Base-by-base conservation (phyloP, 2,329 filamentous ascomycete genomes). In the Fusarium scirpi region DNA sequence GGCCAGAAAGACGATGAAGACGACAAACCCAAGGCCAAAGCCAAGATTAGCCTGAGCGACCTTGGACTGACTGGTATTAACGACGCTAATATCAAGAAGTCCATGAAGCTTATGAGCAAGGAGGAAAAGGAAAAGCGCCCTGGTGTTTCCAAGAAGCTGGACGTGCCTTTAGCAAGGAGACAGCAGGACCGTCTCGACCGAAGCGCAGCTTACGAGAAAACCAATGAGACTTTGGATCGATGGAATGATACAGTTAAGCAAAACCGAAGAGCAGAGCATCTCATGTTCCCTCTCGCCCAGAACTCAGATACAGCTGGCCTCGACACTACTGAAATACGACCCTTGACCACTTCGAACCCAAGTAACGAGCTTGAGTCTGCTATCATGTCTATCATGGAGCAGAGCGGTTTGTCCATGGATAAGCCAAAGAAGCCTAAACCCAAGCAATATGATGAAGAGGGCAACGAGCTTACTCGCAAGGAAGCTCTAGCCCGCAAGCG, bases 181-280 rank as follows among this genome's bases (percentile, higher is more conserved):
- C 92, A 97, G 74, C 95, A 98, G 79, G 94, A 94, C 77, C 90
- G 90, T 52, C 82, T 98, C 18, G 91, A 97, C 76, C 92, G 96
- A 54, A 85, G 85, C 55, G 94, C 90, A 25, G 96, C 96, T 5
- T 97, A 94, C 74, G 90, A 94, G 38, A 94, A 97, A 84, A 94
- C 94, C 53, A 97, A 97, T 76, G 91, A 98, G 80, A 95, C 94
- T 0, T 85, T 99, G 27, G 90, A 93, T 69, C 90, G 94, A 74
- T 99, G 96, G 96, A 91, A 91, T 32, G 95, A 98, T 65, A 98
- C 96, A 0, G 94, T 99, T 76, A 97, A 98, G 82, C 90, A 93
- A 32, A 98, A 98, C 80, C 91, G 96, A 64, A 88, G 94, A 73
- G 94, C 95, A 2, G 96, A 98, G 69, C 94, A 97, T 79, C 84